A percentile compares a stretch with the other conserved stretches of the same genome.
Evolutionary conservation across 805 yeast genomes (phyloP).

Genomic region (Ogataea chonburiensis): DNA sequence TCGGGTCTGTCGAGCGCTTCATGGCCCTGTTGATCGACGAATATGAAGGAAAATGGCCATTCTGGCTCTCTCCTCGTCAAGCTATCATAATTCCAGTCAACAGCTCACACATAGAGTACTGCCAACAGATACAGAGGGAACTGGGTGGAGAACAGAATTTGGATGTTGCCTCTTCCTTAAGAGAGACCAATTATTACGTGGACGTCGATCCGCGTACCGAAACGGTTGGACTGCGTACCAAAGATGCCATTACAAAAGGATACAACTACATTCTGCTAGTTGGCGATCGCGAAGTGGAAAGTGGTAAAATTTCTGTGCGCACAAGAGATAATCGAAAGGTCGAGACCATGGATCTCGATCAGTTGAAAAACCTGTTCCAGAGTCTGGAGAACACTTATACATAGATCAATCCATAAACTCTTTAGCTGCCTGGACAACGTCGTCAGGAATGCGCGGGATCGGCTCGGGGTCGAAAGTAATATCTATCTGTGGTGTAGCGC

Average conservation of each 20-base stretch:
- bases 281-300: conserved; percentile 78
- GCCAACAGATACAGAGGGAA: conserved; percentile 44
- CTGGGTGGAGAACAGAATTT: conserved; percentile 48
- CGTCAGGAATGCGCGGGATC: conserved; percentile 22
- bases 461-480: conserved; percentile 23
- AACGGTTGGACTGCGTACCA: conserved; percentile 76
- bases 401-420: conserved; percentile 24
- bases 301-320: conserved; percentile 62
- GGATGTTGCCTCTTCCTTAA: conserved; percentile 50
- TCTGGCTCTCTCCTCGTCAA: conserved; percentile 94
- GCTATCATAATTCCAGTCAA: conserved; percentile 81
- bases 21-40: conserved; percentile 89
- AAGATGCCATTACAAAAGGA: conserved; percentile 72
- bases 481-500: conserved; percentile 24
- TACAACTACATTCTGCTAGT: conserved; percentile 79
- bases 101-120: conserved; percentile 54
- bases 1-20: conserved; percentile 92
- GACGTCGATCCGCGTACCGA: conserved; percentile 76
- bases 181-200: conserved; percentile 61
- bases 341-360: conserved; percentile 44
- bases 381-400: conserved; percentile 49
- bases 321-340: conserved; percentile 49
- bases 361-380: conserved; percentile 53
- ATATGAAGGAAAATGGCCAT: conserved; percentile 93
- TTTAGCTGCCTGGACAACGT: conserved; percentile 22